Evolutionary conservation across 2,329 filamentous ascomycete genomes (phyloP), one percentile per base, ranked within the genome.

Genomic region (Diaporthe caulivora): DNA sequence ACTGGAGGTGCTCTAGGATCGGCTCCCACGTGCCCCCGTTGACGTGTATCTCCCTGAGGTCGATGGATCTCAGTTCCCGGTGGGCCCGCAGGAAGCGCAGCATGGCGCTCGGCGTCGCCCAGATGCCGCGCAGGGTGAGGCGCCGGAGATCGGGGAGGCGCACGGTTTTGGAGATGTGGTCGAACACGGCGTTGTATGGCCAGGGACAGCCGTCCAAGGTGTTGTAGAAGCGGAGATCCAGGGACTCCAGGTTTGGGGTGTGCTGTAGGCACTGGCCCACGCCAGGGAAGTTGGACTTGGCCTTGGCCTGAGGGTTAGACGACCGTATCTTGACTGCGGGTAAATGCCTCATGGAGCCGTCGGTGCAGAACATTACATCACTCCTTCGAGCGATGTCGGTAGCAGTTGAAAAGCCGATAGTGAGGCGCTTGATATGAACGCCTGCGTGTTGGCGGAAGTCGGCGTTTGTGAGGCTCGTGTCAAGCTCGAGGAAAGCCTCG

Each of bases 221-320:
- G 2, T 62, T 71, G 24, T 71, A 71, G 24, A 71, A 10, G 47
- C 24, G 54, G 42, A 71, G 69, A 13, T 71, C 69, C 18, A 71
- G 34, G 13, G 24, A 13, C 24, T 62, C 55, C 21, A 71, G 69
- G 9, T 71, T 57, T 18, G 69, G 69, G 47, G 55, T 62, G 34
- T 34, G 69, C 31, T 31, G 58, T n/a, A 71, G 55, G 34, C 62
- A 71, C 2, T 10, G 10, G n/a, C 44, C 69, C 6, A 71, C 49
- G 0, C 69, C 69, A 1, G 55, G 69, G 26, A 71, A 53, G 57
- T 62, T 42, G 6, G 53, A 47, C 1, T 42, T n/a, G 17, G 44
- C n/a, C 44, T 44, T 54, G 10, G 31, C 49, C 0, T 3, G 17
- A 2, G 26, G 26, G 1, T 29, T 37, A 29, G 7, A 51, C 8